These are phyloP conservation scores for Heracleum sosnowskyi DNA, from an alignment of 129 eudicot species.

Conservation along the genomic window DNA sequence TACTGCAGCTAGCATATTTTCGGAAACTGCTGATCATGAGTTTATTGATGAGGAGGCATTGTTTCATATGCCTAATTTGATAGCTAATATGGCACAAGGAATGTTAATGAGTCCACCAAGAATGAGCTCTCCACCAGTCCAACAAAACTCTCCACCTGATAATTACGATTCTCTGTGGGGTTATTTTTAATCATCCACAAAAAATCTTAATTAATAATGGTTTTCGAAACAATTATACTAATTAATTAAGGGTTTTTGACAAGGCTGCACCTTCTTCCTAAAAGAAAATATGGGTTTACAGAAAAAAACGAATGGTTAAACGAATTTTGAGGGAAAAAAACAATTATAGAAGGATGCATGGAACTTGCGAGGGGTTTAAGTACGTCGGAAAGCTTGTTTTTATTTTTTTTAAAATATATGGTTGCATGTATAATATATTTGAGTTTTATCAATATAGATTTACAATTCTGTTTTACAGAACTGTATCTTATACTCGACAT, in stretches of 20 bases:
- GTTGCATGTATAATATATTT: too few relatives aligned
- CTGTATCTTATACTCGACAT: too few relatives aligned
- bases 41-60: slow-evolving; percentile 33
- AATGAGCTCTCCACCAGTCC: background rate
- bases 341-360: slow-evolving; percentile 1
- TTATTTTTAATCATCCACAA: background rate
- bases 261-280: background rate
- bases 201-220: background rate
- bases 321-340: background rate
- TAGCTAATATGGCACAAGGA: slow-evolving; percentile 35
- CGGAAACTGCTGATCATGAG: background rate
- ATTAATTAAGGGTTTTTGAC: background rate
- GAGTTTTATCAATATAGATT: too few relatives aligned
- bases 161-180: slow-evolving; percentile 9
- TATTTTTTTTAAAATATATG: background rate
- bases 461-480: too few relatives aligned
- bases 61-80: slow-evolving; percentile 30
- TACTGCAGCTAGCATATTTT: background rate
- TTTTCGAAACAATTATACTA: background rate
- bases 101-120: slow-evolving; percentile 25
- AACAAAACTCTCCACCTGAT: slow-evolving; percentile 1
- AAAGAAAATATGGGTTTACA: background rate
- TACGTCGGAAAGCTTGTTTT: background rate
- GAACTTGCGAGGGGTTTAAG: background rate
- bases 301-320: background rate